Percentiles rank a stretch among this genome's conserved stretches.
phyloP scores from a whole-genome alignment of 192 early-diverging fungal species.

The Umbelopsis vinacea region DNA sequence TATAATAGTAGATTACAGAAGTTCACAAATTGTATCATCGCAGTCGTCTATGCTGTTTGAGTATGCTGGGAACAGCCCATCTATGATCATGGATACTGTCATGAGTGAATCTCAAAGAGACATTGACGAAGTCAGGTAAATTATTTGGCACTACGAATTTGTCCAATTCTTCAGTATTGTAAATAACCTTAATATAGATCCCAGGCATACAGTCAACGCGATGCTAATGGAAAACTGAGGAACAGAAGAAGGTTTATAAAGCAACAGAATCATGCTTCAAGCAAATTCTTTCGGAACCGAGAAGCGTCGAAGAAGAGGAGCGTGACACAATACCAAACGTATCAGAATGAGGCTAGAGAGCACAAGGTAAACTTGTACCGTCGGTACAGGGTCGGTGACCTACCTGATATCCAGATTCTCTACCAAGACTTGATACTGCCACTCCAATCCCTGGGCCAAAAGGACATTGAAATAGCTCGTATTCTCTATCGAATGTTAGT shows the following conservation, averaged over 20 bases:
- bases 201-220: not conserved
- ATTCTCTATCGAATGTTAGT: conserved; percentile 48
- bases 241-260: conserved; percentile 23
- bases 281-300: conserved; percentile 46
- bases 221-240: not conserved
- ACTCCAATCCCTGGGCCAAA: conserved; percentile 57
- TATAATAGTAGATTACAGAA: not conserved
- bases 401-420: conserved; percentile 81
- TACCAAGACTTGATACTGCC: conserved; percentile 70
- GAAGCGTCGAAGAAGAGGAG: conserved; percentile 49
- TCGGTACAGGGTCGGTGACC: conserved; percentile 66
- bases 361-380: conserved; percentile 64
- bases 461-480: conserved; percentile 66
- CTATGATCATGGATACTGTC: not conserved
- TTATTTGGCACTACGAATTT: not conserved
- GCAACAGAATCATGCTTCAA: not conserved
- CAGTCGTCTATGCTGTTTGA: conserved; percentile 24
- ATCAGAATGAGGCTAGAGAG: conserved; percentile 51
- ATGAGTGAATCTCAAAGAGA: conserved; percentile 13
- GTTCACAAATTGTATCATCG: not conserved
- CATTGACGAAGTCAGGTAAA: conserved; percentile 8
- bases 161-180: not conserved
- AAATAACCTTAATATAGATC: not conserved
- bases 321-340: conserved; percentile 25
- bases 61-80: conserved; percentile 3